These are phyloP conservation scores for Ustilago tritici DNA, from an alignment of 1,284 basidiomycete genomes.

Conservation along the genomic window DNA sequence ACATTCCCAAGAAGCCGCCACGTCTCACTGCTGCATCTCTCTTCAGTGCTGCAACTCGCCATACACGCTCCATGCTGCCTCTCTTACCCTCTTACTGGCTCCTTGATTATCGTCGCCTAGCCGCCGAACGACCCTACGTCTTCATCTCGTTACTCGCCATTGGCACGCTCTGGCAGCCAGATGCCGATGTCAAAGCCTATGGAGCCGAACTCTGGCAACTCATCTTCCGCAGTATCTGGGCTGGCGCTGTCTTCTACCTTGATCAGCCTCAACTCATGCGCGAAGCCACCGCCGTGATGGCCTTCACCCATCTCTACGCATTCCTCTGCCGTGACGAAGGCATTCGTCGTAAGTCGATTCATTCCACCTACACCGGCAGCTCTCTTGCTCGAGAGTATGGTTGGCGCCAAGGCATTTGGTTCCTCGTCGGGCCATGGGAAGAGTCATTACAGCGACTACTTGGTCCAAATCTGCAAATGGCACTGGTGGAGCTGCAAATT, in stretches of 20 bases:
- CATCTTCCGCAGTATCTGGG: slow-evolving; percentile 52
- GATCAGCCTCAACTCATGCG: slow-evolving; percentile 46
- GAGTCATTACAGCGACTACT: slow-evolving; percentile 44
- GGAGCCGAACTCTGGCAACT: slow-evolving; percentile 51
- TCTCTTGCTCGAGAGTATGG: slow-evolving; percentile 33
- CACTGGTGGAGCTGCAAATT: slow-evolving; percentile 47
- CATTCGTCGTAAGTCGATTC: slow-evolving; percentile 42
- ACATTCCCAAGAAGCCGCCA: slow-evolving; percentile 52
- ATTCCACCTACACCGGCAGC: slow-evolving; percentile 44
- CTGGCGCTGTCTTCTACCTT: slow-evolving; percentile 47
- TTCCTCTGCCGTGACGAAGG: slow-evolving; percentile 42
- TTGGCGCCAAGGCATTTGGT: slow-evolving; percentile 45
- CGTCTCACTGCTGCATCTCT: slow-evolving; percentile 46
- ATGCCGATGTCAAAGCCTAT: slow-evolving; percentile 46
- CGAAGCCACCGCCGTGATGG: slow-evolving; percentile 40
- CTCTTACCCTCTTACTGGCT: slow-evolving; percentile 46
- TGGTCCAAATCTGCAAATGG: slow-evolving; percentile 38
- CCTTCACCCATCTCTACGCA: slow-evolving; percentile 33
- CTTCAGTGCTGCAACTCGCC: slow-evolving; percentile 42
- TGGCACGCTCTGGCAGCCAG: slow-evolving; percentile 46
- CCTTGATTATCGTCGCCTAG: slow-evolving; percentile 39
- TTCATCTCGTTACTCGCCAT: slow-evolving; percentile 42
- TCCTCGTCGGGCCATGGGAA: slow-evolving; percentile 43
- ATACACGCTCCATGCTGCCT: slow-evolving; percentile 36
- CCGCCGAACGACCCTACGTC: slow-evolving; percentile 41